These are phyloP conservation scores for Xylariaceae sp. DNA, from an alignment of 2,329 filamentous ascomycete species.

Conservation along the genomic window DNA sequence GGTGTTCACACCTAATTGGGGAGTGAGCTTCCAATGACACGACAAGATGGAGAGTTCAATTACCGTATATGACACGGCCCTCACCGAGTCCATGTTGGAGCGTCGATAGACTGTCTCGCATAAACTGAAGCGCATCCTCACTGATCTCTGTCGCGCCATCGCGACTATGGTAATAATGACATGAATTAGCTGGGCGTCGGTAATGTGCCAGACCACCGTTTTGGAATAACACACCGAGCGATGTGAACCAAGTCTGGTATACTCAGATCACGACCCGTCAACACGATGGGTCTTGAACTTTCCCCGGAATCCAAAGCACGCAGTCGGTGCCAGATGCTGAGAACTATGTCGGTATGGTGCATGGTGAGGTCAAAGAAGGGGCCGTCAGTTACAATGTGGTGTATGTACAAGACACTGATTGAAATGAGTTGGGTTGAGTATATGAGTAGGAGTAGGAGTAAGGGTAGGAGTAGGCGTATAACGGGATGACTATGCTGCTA, in stretches of 20 bases:
- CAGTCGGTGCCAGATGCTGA: constrained; percentile 3
- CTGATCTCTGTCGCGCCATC: constrained; percentile 5
- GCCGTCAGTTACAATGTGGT: too few species aligned
- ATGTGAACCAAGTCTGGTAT: constrained; percentile 10
- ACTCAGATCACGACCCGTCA: constrained; percentile 7
- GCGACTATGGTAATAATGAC: neutral
- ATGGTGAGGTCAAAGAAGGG: neutral
- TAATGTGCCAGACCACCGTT: neutral
- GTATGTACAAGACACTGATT: neutral
- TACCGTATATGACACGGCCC: constrained; percentile 15
- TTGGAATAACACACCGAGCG: constrained; percentile 4
- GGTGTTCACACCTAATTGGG: constrained; percentile 51
- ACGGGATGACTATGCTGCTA: too few species aligned
- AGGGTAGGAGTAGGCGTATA: neutral
- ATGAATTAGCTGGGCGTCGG: neutral
- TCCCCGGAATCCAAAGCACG: neutral
- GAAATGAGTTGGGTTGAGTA: neutral
- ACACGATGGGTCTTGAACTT: neutral
- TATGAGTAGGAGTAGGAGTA: neutral
- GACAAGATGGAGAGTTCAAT: neutral
- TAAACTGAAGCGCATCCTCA: neutral
- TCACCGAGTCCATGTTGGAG: constrained; percentile 2
- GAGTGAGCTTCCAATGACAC: neutral
- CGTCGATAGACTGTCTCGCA: constrained; percentile 1
- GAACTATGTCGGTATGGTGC: constrained; percentile 8